These are phyloP conservation scores for Cryptomeria japonica DNA, from an alignment of 75 land plant genomes.

Conservation along the genomic window DNA sequence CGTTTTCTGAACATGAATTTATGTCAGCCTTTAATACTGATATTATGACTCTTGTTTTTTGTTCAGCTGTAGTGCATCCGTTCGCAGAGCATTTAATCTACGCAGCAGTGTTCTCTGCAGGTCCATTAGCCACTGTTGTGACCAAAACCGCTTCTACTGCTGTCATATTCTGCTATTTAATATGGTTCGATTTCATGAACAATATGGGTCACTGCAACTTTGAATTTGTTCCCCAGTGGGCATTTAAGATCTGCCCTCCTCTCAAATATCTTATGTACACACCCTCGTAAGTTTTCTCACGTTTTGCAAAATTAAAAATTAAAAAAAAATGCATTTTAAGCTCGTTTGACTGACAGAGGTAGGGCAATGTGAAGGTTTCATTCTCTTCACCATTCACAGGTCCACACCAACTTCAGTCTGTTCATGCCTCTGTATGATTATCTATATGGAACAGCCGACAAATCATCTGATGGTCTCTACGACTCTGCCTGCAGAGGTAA, in stretches of 20 bases:
- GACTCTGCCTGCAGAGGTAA: constrained; percentile 32
- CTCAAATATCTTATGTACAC: constrained; percentile 94
- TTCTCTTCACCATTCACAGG: constrained; percentile 88
- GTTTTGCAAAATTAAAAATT: not conserved
- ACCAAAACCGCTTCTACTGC: constrained; percentile 46
- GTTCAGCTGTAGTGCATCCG: constrained; percentile 91
- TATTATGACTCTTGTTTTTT: not conserved
- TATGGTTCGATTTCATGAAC: constrained; percentile 93
- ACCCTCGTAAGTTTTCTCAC: constrained; percentile 63
- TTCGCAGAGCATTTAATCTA: constrained; percentile 77
- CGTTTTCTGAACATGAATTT: not conserved
- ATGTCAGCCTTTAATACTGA: not conserved
- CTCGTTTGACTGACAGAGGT: not conserved
- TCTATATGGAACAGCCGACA: constrained; percentile 69
- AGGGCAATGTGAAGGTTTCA: constrained; percentile 53
- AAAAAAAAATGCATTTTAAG: not conserved
- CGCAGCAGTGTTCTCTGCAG: constrained; percentile 49
- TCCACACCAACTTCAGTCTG: constrained; percentile 81
- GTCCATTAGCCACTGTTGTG: constrained; percentile 22
- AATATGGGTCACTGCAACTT: constrained; percentile 98
- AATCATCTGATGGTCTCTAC: constrained; percentile 50
- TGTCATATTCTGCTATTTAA: constrained; percentile 43
- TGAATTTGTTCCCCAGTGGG: constrained; percentile 76
- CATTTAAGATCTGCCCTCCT: constrained; percentile 65
- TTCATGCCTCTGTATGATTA: constrained; percentile 94